A percentile compares a stretch with the other conserved stretches of the same genome.
Evolutionary conservation across 2,329 filamentous ascomycete species (phyloP).

Genomic region (Purpureocillium takamizusanense): DNA sequence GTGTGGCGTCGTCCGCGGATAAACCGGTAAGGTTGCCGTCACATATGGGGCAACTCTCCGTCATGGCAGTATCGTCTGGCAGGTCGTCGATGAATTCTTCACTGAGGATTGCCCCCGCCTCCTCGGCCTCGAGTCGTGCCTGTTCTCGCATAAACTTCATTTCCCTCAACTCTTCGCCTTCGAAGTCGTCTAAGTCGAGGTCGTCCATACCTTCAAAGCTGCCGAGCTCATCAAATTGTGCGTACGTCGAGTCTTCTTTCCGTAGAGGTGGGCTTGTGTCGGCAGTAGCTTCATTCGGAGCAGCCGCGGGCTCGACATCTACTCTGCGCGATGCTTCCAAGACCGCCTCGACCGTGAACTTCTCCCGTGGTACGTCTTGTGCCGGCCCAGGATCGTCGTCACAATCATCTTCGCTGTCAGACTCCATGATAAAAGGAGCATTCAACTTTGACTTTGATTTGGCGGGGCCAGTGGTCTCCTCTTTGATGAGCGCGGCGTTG

Average conservation of each 20-base stretch:
- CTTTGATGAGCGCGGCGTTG: too few species aligned
- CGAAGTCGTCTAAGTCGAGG: conserved; percentile 39
- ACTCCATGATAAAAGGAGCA: conserved; percentile 61
- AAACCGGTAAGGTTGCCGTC: conserved; percentile 51
- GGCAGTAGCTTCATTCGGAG: background rate
- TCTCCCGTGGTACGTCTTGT: background rate
- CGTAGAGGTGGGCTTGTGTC: background rate
- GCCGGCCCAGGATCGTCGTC: conserved; percentile 4
- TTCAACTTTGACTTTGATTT: conserved; percentile 15
- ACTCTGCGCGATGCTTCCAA: background rate
- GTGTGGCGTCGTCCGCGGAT: conserved; percentile 57
- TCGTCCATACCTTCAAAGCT: conserved; percentile 42
- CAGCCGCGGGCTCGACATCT: background rate
- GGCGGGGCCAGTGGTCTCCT: background rate
- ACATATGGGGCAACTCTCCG: conserved; percentile 67
- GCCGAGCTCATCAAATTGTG: conserved; percentile 26
- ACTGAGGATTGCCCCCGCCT: conserved; percentile 30
- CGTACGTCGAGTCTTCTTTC: conserved; percentile 17
- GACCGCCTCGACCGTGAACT: background rate
- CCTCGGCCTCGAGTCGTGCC: conserved; percentile 53
- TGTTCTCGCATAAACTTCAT: conserved; percentile 71
- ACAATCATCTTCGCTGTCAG: conserved; percentile 40
- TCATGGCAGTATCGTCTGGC: conserved; percentile 19
- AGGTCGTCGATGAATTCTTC: conserved; percentile 24
- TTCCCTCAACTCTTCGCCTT: conserved; percentile 57